Conservation (phyloP, 1,284 basidiomycete genomes). For the Ustilago curta region DNA sequence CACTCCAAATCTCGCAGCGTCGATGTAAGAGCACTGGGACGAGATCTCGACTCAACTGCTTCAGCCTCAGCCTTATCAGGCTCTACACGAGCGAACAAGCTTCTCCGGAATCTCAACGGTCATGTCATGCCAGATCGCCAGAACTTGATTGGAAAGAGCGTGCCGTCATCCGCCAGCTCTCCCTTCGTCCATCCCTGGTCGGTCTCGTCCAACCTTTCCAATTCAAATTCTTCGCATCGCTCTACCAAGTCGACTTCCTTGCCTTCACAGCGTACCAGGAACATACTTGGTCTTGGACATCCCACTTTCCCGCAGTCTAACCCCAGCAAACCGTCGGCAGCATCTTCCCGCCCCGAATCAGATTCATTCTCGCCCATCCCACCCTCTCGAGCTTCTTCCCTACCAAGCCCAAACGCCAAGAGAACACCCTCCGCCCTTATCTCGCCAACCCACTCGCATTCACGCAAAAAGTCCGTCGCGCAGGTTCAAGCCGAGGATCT, state of each 20-base stretch:
- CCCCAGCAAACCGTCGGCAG: constrained; percentile 5
- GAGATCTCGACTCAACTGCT: constrained; percentile 8
- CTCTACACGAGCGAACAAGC: constrained; percentile 14
- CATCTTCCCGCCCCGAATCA: constrained; percentile 1
- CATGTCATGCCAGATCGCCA: constrained; percentile 27
- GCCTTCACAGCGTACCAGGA: neutral
- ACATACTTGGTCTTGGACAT: constrained; percentile 24
- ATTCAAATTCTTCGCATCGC: constrained; percentile 26
- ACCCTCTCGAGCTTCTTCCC: constrained; percentile 27
- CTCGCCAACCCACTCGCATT: constrained; percentile 59
- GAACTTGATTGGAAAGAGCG: constrained; percentile 35
- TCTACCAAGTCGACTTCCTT: constrained; percentile 24
- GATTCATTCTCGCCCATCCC: constrained; percentile 26
- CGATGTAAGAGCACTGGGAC: constrained; percentile 43
- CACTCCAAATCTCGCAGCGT: constrained; percentile 53
- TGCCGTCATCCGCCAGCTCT: neutral
- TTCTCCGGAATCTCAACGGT: constrained; percentile 29
- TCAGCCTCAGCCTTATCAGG: constrained; percentile 3
- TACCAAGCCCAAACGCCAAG: constrained; percentile 16
- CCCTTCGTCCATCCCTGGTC: constrained; percentile 39
- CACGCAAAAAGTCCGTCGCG: constrained; percentile 63
- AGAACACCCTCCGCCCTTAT: constrained; percentile 35
- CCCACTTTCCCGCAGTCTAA: constrained; percentile 9
- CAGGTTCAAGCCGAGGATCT: constrained; percentile 63
- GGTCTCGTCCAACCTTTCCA: constrained; percentile 6